phyloP scores from a whole-genome alignment of 257 asterid species.

The Forsythia suspensa region DNA sequence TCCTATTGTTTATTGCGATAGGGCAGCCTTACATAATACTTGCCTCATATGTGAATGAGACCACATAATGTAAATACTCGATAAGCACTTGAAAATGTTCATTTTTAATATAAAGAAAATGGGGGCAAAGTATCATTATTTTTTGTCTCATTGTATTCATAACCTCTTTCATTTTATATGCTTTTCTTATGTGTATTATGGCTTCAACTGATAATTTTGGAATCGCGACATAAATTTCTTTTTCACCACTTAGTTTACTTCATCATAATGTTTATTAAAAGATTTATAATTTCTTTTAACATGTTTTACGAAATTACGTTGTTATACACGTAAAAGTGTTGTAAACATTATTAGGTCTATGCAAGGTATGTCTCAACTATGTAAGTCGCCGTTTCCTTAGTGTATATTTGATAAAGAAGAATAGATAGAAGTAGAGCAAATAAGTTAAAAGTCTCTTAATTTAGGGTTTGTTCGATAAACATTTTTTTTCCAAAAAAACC shows the following conservation, averaged over 20 bases:
- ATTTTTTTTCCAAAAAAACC: no score
- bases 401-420: neutral
- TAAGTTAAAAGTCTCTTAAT: no score
- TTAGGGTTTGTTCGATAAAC: no score
- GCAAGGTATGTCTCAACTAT: neutral
- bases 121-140: constrained; percentile 30
- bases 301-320: neutral
- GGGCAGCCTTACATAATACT: constrained; percentile 31
- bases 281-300: neutral
- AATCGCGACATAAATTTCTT: neutral
- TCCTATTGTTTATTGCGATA: neutral
- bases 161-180: constrained; percentile 11
- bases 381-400: neutral
- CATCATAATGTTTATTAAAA: neutral
- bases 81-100: constrained; percentile 42
- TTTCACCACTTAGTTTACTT: neutral
- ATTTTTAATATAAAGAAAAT: constrained; percentile 28
- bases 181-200: neutral
- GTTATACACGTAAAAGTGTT: neutral
- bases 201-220: neutral
- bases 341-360: neutral
- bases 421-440: neutral
- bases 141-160: constrained; percentile 49
- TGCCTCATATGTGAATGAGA: constrained; percentile 38
- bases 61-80: constrained; percentile 60